Conservation (phyloP, 1,284 basidiomycete species). For the Cutaneotrichosporon curvatum region DNA sequence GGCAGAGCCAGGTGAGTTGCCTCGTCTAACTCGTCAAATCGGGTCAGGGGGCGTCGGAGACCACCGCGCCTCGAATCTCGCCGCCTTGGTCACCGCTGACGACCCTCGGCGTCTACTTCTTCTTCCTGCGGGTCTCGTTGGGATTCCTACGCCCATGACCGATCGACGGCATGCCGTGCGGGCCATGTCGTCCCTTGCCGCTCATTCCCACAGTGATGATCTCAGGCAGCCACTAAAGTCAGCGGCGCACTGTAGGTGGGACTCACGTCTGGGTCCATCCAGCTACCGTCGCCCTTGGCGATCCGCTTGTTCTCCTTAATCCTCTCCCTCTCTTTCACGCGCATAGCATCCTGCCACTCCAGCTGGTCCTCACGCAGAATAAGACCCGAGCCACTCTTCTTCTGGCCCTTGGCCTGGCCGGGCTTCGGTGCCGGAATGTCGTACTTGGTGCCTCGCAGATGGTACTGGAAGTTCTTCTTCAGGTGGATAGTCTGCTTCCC, state of each 20-base stretch:
- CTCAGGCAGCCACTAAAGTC: slow-evolving; percentile 65
- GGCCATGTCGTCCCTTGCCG: slow-evolving; percentile 62
- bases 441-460: slow-evolving; percentile 83
- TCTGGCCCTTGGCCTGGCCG: slow-evolving; percentile 77
- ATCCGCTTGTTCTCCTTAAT: slow-evolving; percentile 71
- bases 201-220: slow-evolving; percentile 68
- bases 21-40: no score
- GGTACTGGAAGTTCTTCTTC: slow-evolving; percentile 92
- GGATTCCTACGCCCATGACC: slow-evolving; percentile 81
- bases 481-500: slow-evolving; percentile 64
- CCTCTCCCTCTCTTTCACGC: slow-evolving; percentile 61
- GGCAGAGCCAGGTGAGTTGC: no score
- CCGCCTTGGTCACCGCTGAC: no score
- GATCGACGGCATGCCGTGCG: slow-evolving; percentile 64
- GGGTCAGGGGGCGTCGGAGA: no score
- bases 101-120: slow-evolving; percentile 1
- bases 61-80: no score
- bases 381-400: slow-evolving; percentile 59
- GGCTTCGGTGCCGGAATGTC: slow-evolving; percentile 87
- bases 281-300: slow-evolving; percentile 57
- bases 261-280: slow-evolving; percentile 83
- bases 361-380: slow-evolving; percentile 85
- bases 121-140: slow-evolving; percentile 58
- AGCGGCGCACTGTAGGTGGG: no score
- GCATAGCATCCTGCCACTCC: slow-evolving; percentile 75